A percentile compares a stretch with the other conserved stretches of the same genome.
Evolutionary conservation across 257 asterid genomes (phyloP).

Genomic region (Voacanga thouarsii): DNA sequence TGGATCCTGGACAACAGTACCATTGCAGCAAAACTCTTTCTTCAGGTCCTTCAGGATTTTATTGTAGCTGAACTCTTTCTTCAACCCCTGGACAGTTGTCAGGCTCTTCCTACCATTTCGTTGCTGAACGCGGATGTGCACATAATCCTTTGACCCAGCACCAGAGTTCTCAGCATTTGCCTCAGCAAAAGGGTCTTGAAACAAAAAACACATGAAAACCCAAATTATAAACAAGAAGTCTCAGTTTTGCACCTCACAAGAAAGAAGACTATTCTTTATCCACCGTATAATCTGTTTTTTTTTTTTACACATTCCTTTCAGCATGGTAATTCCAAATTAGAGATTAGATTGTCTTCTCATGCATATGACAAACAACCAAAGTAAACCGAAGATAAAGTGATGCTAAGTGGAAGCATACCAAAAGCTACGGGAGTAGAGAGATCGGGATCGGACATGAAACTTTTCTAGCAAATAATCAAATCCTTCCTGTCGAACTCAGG

Average conservation of each 20-base stretch:
- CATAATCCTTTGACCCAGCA: constrained; percentile 52
- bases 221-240: neutral
- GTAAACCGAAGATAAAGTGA: neutral
- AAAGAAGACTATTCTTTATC: neutral
- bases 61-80: constrained; percentile 46
- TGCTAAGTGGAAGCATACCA: constrained; percentile 24
- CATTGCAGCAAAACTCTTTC: constrained; percentile 93
- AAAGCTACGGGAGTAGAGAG: constrained; percentile 35
- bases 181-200: constrained; percentile 51
- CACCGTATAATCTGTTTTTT: neutral
- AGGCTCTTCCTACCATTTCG: constrained; percentile 53
- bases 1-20: constrained; percentile 85
- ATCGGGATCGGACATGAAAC: constrained; percentile 47
- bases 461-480: constrained; percentile 15
- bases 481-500: neutral
- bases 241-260: no score
- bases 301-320: neutral
- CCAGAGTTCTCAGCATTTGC: constrained; percentile 56
- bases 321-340: neutral
- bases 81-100: constrained; percentile 53
- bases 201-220: neutral
- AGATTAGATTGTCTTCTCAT: neutral
- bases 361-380: neutral
- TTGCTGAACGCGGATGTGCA: constrained; percentile 46
- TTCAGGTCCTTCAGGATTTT: constrained; percentile 67